Conservation (phyloP, 1,139 yeast species). For the Debaryomycetaceae sp. region DNA sequence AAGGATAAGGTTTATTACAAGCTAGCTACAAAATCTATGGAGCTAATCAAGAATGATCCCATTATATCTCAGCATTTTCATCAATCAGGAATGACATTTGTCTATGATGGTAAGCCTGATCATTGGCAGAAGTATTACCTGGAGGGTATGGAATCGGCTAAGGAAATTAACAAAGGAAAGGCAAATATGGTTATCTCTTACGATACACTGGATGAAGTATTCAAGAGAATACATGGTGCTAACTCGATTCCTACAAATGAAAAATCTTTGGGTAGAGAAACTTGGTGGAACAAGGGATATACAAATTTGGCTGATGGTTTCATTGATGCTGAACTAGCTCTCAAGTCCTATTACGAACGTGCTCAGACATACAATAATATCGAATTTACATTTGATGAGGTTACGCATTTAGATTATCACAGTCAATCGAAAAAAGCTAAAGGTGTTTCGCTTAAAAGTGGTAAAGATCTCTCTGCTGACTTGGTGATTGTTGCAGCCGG, state of each 20-base stretch:
- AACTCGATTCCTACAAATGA: constrained; percentile 1
- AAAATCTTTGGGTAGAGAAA: constrained; percentile 1
- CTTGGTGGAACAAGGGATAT: constrained; percentile 2
- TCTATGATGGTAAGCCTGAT: constrained; percentile 3
- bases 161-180: constrained; percentile 1
- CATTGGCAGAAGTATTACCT: constrained; percentile 1
- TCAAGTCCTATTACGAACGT: constrained; percentile 2
- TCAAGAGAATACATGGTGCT: constrained; percentile 1
- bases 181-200: constrained; percentile 1
- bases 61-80: constrained; percentile 1
- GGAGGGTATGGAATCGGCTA: constrained; percentile 1
- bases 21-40: constrained; percentile 1
- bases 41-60: constrained; percentile 1
- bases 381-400: constrained; percentile 17
- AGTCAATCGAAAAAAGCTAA: constrained; percentile 7
- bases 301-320: constrained; percentile 2
- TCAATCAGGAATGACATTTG: constrained; percentile 3
- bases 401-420: constrained; percentile 12
- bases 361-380: constrained; percentile 7
- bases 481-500: constrained; percentile 35
- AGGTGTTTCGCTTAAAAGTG: constrained; percentile 12
- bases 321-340: constrained; percentile 1
- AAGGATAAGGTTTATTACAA: constrained; percentile 2
- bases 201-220: constrained; percentile 1
- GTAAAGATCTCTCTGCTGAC: constrained; percentile 17